phyloP scores from a whole-genome alignment of 352 stramenopile genomes.

The Globisporangium nunn region DNA sequence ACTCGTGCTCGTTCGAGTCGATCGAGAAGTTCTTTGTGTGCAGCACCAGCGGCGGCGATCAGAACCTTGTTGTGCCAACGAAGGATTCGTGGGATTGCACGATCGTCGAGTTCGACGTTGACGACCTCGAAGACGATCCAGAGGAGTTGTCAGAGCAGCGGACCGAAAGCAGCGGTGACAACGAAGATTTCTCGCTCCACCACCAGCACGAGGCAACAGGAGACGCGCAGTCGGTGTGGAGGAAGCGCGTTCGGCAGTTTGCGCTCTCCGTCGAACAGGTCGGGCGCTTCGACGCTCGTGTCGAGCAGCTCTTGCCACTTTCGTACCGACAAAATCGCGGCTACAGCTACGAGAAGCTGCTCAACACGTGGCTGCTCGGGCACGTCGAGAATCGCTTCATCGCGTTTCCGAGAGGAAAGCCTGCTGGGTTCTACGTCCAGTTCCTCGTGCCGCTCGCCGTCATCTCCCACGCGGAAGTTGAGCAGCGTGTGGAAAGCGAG shows the following conservation, averaged over 20 bases:
- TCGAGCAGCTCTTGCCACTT: conserved; percentile 6
- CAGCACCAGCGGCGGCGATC: neutral
- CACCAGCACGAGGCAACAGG: neutral
- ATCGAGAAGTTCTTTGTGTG: conserved; percentile 12
- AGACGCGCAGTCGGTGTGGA: conserved; percentile 6
- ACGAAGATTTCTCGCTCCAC: neutral
- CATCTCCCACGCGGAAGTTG: conserved; percentile 2
- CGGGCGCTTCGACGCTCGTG: conserved; percentile 15
- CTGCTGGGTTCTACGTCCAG: conserved; percentile 48
- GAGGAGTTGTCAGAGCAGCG: neutral
- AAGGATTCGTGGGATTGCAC: conserved; percentile 20
- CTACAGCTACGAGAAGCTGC: conserved; percentile 17
- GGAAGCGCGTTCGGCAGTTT: conserved; percentile 10
- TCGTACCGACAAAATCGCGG: conserved; percentile 1
- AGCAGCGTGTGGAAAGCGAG: conserved; percentile 11
- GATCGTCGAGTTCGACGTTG: conserved; percentile 43
- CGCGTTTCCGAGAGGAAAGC: conserved; percentile 40
- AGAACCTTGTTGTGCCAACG: too few relatives aligned
- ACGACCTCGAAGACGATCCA: conserved; percentile 36
- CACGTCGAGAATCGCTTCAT: conserved; percentile 37
- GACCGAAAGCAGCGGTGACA: conserved; percentile 38
- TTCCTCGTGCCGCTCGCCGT: conserved; percentile 32
- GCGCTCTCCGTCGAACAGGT: conserved; percentile 14
- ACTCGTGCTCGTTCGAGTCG: conserved; percentile 22
- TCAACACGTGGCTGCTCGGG: conserved; percentile 29